phyloP scores from a whole-genome alignment of 2,329 filamentous ascomycete genomes.

The Truncatella angustata region DNA sequence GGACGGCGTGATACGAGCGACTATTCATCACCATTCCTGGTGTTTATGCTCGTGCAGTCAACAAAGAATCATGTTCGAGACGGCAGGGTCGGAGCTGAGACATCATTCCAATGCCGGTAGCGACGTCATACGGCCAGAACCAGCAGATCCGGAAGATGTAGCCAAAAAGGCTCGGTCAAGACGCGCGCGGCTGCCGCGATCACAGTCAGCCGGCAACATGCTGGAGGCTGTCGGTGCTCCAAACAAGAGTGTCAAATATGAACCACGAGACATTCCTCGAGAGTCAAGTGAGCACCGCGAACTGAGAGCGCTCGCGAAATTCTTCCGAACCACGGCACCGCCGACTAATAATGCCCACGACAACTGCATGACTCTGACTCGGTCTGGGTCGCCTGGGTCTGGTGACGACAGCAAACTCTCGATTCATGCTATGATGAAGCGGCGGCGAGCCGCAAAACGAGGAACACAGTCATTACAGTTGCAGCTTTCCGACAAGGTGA shows the following conservation, averaged over 20 bases:
- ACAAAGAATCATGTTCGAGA: not conserved
- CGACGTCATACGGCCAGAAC: not conserved
- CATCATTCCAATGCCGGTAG: not conserved
- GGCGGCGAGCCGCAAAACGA: not conserved
- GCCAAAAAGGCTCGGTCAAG: slow-evolving; percentile 4
- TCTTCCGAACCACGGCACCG: slow-evolving; percentile 22
- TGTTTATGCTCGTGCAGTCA: not conserved
- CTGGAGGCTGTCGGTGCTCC: slow-evolving; percentile 13
- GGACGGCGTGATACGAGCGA: too few species aligned
- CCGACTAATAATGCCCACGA: slow-evolving; percentile 16
- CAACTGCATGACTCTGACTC: slow-evolving; percentile 12
- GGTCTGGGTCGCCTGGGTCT: too few species aligned
- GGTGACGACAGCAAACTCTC: slow-evolving; percentile 15
- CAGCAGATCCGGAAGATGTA: not conserved
- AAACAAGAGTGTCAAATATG: slow-evolving; percentile 9
- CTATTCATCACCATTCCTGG: too few species aligned
- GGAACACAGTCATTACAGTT: slow-evolving; percentile 6
- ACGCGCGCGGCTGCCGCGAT: slow-evolving; percentile 20
- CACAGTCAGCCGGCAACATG: slow-evolving; percentile 26
- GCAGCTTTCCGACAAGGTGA: slow-evolving; percentile 15
- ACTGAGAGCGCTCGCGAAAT: slow-evolving; percentile 19
- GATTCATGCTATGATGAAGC: slow-evolving; percentile 16
- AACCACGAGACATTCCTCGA: slow-evolving; percentile 14
- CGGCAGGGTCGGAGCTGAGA: not conserved
- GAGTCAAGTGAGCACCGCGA: slow-evolving; percentile 11